Conservation (phyloP, 148 eudicot genomes). For the Rheum nobile region DNA sequence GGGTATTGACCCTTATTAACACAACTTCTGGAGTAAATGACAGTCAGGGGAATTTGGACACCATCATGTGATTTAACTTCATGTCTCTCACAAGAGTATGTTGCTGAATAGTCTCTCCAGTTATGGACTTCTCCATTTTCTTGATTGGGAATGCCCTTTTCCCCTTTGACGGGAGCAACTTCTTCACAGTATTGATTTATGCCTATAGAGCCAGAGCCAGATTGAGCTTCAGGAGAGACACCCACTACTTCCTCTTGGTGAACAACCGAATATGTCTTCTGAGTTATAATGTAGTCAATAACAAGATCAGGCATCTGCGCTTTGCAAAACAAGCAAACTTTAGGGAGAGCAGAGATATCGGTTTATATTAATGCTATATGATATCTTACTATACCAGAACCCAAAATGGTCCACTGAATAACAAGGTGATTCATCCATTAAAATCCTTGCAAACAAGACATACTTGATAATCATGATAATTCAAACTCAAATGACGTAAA, state of each 20-base stretch:
- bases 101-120: conserved; percentile 43
- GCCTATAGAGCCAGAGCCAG: conserved; percentile 13
- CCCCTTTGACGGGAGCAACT: conserved; percentile 8
- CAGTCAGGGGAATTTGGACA: conserved; percentile 54
- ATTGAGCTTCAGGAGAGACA: conserved; percentile 16
- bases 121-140: conserved; percentile 16
- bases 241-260: conserved; percentile 73
- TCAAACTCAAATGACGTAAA: neutral
- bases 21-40: conserved; percentile 42
- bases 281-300: conserved; percentile 77
- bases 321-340: conserved; percentile 8
- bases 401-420: neutral
- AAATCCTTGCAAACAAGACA: neutral
- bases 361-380: neutral
- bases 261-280: conserved; percentile 35
- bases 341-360: neutral
- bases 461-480: neutral
- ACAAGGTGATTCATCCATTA: neutral
- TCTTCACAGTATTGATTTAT: conserved; percentile 10
- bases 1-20: conserved; percentile 47
- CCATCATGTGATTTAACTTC: conserved; percentile 76
- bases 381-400: neutral
- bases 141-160: conserved; percentile 13
- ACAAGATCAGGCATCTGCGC: conserved; percentile 85
- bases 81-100: conserved; percentile 53